Base-by-base conservation (phyloP, 2,329 filamentous ascomycete species). In the Diplodia intermedia region DNA sequence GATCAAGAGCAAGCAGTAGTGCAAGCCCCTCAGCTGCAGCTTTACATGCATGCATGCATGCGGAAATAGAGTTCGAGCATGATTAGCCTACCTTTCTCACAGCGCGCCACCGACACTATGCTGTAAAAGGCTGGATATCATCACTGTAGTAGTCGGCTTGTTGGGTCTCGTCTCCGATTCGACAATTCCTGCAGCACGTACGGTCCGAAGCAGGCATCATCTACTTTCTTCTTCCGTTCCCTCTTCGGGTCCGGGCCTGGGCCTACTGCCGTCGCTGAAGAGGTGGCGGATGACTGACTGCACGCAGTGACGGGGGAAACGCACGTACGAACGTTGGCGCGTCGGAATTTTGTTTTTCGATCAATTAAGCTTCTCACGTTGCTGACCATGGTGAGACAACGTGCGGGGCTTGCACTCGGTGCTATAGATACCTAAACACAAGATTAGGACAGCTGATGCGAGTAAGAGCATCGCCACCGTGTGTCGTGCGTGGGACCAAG, bases 21-120 rank as follows among this genome's bases (percentile, higher is more conserved):
- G 53, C 57, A 43, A 50, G 43, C 26, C 57, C 57, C 47, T 50
- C 47, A 36, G 43, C 47, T 38, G 47, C 43, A 52, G 23, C n/a
- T 31, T n/a, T 33, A 26, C 43, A 36, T 63, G 60, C 60, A 63
- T 63, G 60, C 60, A 63, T 63, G 60, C 60, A 63, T 52, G 60
- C 60, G 47, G 60, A 63, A 63, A 53, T 63, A 63, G 60, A 63
- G 60, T 63, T 63, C 14, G 29, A 31, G 31, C n/a, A 52, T 38
- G 60, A 40, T 43, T 63, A 63, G 60, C 50, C 60, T 52, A 63
- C 60, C 60, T 38, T 62, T 62, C 31, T 43, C 57, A 15, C 18
- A 52, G 11, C 60, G 11, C 60, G 43, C 60, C 60, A 62, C 60
- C n/a, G 50, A 50, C 60, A 50, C 60, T 62, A 62, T 63, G 33